Evolutionary conservation across 1,284 basidiomycete species (phyloP).

Genomic region (Irpex sp.): DNA sequence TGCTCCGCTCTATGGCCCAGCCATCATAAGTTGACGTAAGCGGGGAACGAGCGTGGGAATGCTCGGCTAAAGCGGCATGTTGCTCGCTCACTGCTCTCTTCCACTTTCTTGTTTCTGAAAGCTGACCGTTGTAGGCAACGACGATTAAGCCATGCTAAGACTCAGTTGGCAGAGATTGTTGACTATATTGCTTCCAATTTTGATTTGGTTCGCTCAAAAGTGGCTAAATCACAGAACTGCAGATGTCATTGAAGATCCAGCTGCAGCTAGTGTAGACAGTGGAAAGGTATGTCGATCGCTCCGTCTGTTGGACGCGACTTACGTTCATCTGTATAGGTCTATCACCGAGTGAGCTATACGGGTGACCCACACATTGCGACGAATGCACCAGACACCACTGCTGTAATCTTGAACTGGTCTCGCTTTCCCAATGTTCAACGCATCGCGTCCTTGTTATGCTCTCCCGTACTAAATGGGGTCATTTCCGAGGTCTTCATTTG

Average conservation of each 20-base stretch:
- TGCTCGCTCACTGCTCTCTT: too few species aligned
- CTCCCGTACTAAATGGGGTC: constrained; percentile 39
- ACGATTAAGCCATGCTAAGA: constrained; percentile 6
- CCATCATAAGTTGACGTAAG: constrained; percentile 21
- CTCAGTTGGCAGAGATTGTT: background rate
- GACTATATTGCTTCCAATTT: background rate
- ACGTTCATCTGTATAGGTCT: background rate
- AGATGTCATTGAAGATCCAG: background rate
- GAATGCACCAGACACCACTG: constrained; percentile 38
- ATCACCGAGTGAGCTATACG: constrained; percentile 2
- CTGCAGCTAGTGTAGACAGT: background rate
- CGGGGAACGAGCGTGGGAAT: constrained; percentile 20
- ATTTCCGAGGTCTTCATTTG: constrained; percentile 53
- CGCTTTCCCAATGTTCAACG: constrained; percentile 55
- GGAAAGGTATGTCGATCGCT: background rate
- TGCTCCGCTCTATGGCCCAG: constrained; percentile 9
- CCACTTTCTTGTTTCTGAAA: background rate
- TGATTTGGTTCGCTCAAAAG: background rate
- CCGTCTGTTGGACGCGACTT: background rate
- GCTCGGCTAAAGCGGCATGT: constrained; percentile 4
- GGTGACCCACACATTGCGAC: background rate
- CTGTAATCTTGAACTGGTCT: constrained; percentile 64
- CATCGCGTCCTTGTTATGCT: constrained; percentile 52
- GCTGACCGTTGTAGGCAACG: background rate
- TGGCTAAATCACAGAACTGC: background rate